Percentiles rank a stretch among this genome's conserved stretches.
Evolutionary conservation across 2,329 filamentous ascomycete species (phyloP).

Genomic region (Cladosporium sp.): DNA sequence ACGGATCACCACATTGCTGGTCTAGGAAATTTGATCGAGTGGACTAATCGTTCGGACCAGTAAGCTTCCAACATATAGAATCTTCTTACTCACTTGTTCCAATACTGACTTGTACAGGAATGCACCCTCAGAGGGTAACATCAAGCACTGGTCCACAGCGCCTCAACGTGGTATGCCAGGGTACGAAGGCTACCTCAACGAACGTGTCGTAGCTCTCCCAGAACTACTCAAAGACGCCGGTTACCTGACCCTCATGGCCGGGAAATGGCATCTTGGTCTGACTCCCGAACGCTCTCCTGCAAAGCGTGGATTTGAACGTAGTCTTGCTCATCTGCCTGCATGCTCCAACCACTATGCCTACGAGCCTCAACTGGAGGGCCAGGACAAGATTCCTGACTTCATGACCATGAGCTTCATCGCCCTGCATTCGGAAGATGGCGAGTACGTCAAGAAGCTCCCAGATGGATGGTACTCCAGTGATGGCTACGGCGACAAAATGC

Average conservation of each 20-base stretch:
- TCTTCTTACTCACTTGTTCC: not conserved
- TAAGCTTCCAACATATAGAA: not conserved
- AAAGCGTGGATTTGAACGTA: slow-evolving; percentile 55
- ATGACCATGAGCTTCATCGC: slow-evolving; percentile 41
- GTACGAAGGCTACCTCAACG: slow-evolving; percentile 61
- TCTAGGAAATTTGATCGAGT: slow-evolving; percentile 56
- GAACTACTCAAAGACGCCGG: slow-evolving; percentile 55
- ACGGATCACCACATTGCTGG: slow-evolving; percentile 59
- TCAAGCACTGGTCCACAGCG: slow-evolving; percentile 43
- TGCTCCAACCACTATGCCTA: slow-evolving; percentile 56
- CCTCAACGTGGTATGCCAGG: slow-evolving; percentile 55
- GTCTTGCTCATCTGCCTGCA: slow-evolving; percentile 56
- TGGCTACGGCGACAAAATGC: slow-evolving; percentile 37
- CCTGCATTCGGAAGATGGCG: slow-evolving; percentile 35
- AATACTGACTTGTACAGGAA: slow-evolving; percentile 27
- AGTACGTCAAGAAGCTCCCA: slow-evolving; percentile 37
- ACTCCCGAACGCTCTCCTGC: slow-evolving; percentile 53
- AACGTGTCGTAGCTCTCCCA: slow-evolving; percentile 53
- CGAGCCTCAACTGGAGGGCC: slow-evolving; percentile 41
- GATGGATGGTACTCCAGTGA: slow-evolving; percentile 36
- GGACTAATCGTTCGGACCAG: slow-evolving; percentile 51
- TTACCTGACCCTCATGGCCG: slow-evolving; percentile 57
- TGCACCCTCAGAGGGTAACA: slow-evolving; percentile 45
- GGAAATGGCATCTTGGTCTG: slow-evolving; percentile 61
- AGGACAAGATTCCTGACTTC: slow-evolving; percentile 36